phyloP scores from a whole-genome alignment of 768 basidiomycete genomes.

The Boletus coccyginus region DNA sequence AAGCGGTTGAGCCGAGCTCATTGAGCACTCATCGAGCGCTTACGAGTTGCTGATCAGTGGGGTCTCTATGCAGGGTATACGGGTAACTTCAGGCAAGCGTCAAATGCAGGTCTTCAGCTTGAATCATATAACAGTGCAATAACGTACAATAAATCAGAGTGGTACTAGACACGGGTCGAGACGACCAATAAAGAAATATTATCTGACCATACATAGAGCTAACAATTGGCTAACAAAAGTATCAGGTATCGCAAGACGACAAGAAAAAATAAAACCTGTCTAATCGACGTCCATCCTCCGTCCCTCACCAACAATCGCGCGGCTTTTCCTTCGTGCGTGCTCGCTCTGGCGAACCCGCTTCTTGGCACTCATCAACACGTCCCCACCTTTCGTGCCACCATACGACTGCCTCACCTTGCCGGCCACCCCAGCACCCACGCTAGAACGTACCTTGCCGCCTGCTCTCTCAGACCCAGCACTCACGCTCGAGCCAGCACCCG shows the following conservation, averaged over 20 bases:
- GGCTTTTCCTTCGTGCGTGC: conserved; percentile 57
- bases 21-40: too few species aligned
- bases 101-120: neutral
- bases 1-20: too few species aligned
- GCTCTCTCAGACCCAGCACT: conserved; percentile 18
- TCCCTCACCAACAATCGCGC: conserved; percentile 22
- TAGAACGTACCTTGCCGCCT: conserved; percentile 46
- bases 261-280: neutral
- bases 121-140: neutral
- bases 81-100: too few species aligned
- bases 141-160: conserved; percentile 9
- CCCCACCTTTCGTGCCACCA: conserved; percentile 31
- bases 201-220: conserved; percentile 13
- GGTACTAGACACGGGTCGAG: neutral
- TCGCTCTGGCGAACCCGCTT: conserved; percentile 76
- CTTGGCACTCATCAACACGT: conserved; percentile 61
- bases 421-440: conserved; percentile 39
- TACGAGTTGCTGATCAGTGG: too few species aligned
- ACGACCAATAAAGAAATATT: neutral
- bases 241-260: conserved; percentile 8
- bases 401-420: conserved; percentile 26
- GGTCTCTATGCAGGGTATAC: too few species aligned
- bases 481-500: conserved; percentile 12
- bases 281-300: conserved; percentile 14
- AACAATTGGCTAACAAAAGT: neutral